Base-by-base conservation (phyloP, 106 monocot genomes). In the Amphibolis antarctica region DNA sequence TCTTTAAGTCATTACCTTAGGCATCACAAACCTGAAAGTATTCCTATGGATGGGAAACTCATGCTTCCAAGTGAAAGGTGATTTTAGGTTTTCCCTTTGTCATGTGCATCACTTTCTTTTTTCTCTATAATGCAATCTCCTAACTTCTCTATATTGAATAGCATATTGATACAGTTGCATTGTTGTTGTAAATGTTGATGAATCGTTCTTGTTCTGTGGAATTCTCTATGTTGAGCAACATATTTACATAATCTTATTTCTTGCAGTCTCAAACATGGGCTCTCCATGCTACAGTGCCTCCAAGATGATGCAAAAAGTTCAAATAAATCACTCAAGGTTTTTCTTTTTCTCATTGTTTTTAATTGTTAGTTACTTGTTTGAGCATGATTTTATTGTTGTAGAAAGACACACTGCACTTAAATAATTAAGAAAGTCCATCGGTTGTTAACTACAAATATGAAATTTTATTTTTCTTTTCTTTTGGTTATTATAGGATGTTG, bases 1-100 rank as follows among this genome's bases (percentile, higher is more conserved):
- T 83, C 88, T 70, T 50, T 94, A 43, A 86, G 89, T 74, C 77
- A 94, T 70, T 77, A 94, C 46, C 73, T 85, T 28, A 79, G 66
- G 78, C 66, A 73, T 54, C 46, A 65, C 24, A 75, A 24, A 53
- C 25, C 22, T 28, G 69, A 76, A 57, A 30, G 71, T 52, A 50
- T 60, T 67, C 30, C 47, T 0, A 75, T 75, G 53, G 79, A 86
- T 74, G 61, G 63, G 55, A 89, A 80, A 59, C 75, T 94, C 58
- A 52, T 69, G 27, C 63, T 94, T 66, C 76, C 86, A n/a, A 70
- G 74, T 70, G 90, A 96, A 75, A 92, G 88, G 92, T 86, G 15
- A 19, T 36, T 36, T 36, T 7, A 36, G 4, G 36, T 36, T 36
- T 36, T 36, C 7, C 7, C 7, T 36, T 36, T 46, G 0, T 9